Evolutionary conservation across 2,329 filamentous ascomycete genomes (phyloP).

Genomic region (Aurifilum marmelostoma): DNA sequence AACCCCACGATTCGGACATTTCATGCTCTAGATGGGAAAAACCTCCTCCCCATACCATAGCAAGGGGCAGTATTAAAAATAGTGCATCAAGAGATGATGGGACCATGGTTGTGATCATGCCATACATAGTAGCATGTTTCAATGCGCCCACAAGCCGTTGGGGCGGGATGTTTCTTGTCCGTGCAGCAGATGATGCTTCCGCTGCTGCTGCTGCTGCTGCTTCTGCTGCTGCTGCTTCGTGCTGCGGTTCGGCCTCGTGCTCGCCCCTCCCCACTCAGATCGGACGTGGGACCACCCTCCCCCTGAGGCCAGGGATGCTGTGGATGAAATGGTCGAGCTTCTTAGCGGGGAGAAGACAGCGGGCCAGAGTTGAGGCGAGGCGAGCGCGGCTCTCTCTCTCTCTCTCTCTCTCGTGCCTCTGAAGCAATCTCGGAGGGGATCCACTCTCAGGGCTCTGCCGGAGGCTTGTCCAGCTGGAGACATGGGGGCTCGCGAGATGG

Average conservation of each 20-base stretch:
- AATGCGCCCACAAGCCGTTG: constrained; percentile 28
- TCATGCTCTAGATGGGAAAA: neutral
- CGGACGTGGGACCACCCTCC: neutral
- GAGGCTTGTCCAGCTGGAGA: constrained; percentile 12
- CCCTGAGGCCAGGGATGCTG: neutral
- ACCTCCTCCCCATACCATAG: neutral
- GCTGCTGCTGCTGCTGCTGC: too few species aligned
- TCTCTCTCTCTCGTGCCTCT: neutral
- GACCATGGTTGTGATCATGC: neutral
- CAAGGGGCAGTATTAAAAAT: constrained; percentile 11
- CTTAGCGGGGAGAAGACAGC: neutral
- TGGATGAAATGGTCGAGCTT: neutral
- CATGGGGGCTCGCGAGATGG: neutral
- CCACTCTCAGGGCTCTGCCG: constrained; percentile 10
- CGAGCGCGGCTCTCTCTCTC: neutral
- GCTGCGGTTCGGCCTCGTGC: neutral
- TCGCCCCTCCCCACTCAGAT: neutral
- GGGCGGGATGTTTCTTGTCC: neutral
- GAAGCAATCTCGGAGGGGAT: constrained; percentile 13
- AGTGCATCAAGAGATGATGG: neutral
- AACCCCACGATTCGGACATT: neutral
- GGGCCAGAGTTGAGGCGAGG: neutral
- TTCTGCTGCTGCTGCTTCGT: too few species aligned
- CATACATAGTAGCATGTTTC: constrained; percentile 12
- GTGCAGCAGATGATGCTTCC: neutral